These are phyloP conservation scores for Collybia sordida DNA, from an alignment of 768 basidiomycete species.

Conservation along the genomic window DNA sequence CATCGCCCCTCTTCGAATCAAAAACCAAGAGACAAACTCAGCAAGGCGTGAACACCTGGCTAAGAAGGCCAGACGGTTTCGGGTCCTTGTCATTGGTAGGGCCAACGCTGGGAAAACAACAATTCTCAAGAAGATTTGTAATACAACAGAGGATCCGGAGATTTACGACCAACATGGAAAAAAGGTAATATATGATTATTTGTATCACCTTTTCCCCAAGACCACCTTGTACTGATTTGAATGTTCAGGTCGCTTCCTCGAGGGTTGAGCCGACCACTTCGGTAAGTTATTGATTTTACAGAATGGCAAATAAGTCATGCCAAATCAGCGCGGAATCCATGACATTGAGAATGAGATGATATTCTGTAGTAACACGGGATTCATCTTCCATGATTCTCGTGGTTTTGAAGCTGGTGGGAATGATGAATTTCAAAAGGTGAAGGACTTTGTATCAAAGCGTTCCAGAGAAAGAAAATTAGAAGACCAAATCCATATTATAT, in stretches of 20 bases:
- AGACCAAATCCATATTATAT: conserved; percentile 37
- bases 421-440: conserved; percentile 26
- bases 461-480: conserved; percentile 12
- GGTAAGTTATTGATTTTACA: neutral
- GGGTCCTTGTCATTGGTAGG: conserved; percentile 37
- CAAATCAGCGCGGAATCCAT: conserved; percentile 30
- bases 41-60: no score
- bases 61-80: conserved; percentile 15
- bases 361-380: conserved; percentile 28
- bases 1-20: no score
- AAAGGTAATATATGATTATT: no score
- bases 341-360: conserved; percentile 28
- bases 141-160: conserved; percentile 26
- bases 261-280: no score
- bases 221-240: no score
- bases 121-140: conserved; percentile 33
- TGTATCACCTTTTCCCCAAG: neutral
- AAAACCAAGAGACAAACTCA: no score
- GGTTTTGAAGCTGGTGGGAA: conserved; percentile 36
- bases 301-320: conserved; percentile 1
- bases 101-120: conserved; percentile 41
- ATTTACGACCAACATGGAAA: neutral
- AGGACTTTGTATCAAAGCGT: conserved; percentile 27
- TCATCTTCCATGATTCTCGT: conserved; percentile 41
- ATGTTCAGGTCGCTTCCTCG: no score